Evolutionary conservation across 805 yeast species (phyloP).

Genomic region (Ogataea parapolymorpha): DNA sequence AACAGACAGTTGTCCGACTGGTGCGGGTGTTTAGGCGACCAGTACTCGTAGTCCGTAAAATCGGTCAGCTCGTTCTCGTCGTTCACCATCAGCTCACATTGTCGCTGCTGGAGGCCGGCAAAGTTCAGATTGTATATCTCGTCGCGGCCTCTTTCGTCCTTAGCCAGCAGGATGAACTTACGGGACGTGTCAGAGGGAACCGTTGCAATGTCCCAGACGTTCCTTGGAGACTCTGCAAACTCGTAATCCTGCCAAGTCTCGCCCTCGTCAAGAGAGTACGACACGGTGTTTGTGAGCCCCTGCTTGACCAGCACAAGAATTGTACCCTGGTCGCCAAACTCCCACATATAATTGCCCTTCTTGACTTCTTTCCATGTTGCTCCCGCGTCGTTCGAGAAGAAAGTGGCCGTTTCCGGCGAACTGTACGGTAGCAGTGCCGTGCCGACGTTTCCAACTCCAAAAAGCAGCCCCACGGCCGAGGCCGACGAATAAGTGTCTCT

Average conservation of each 20-base stretch:
- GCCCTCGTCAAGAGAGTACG: conserved; percentile 79
- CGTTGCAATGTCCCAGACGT: conserved; percentile 73
- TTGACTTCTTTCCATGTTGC: conserved; percentile 77
- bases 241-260: conserved; percentile 63
- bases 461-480: conserved; percentile 82
- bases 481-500: conserved; percentile 86
- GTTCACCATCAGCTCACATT: conserved; percentile 50
- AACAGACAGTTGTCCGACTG: conserved; percentile 55
- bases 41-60: conserved; percentile 57
- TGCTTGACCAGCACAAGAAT: conserved; percentile 69
- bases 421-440: conserved; percentile 41
- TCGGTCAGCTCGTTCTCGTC: conserved; percentile 25
- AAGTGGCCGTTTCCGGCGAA: conserved; percentile 56
- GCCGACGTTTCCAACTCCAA: conserved; percentile 96
- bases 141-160: conserved; percentile 34
- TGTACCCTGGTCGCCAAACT: conserved; percentile 93
- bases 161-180: conserved; percentile 65
- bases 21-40: conserved; percentile 58
- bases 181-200: conserved; percentile 90
- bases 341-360: conserved; percentile 85
- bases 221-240: conserved; percentile 55
- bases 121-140: conserved; percentile 56
- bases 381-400: conserved; percentile 87
- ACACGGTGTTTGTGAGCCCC: conserved; percentile 51
- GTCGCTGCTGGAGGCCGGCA: conserved; percentile 44